Evolutionary conservation across 495 filamentous ascomycete genomes (phyloP).

Genomic region (Hyaloscypha bicolor): DNA sequence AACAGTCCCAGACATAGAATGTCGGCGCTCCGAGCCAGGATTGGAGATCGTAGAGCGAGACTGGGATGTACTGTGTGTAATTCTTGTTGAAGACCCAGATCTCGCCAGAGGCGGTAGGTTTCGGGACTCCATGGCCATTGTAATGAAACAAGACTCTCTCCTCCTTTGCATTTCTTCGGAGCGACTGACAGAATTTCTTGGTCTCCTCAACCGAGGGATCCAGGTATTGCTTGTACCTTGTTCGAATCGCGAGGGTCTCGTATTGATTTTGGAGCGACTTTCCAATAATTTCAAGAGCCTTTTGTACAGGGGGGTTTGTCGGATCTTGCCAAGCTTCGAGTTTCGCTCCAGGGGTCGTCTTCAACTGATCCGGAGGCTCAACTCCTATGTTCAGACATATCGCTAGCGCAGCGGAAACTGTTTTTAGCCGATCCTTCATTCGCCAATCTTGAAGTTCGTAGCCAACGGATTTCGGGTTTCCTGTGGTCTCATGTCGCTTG

Average conservation of each 20-base stretch:
- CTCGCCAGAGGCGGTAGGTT: constrained; percentile 92
- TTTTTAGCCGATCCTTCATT: constrained; percentile 95
- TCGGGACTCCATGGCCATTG: constrained; percentile 97
- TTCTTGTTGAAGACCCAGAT: constrained; percentile 99
- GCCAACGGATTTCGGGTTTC: constrained; percentile 68
- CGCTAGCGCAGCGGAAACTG: constrained; percentile 89
- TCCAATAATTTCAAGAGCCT: constrained; percentile 90
- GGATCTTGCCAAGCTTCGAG: constrained; percentile 98
- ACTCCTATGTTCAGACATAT: constrained; percentile 97
- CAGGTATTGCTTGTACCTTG: constrained; percentile 93
- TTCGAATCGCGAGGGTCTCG: constrained; percentile 89
- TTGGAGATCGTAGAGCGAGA: constrained; percentile 94
- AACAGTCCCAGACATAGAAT: constrained; percentile 96
- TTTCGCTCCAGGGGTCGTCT: constrained; percentile 89
- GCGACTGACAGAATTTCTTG: constrained; percentile 88
- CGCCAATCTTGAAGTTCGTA: constrained; percentile 86
- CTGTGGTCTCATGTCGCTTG: constrained; percentile 95
- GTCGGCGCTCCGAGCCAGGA: constrained; percentile 94
- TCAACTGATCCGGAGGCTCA: constrained; percentile 92
- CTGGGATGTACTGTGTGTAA: constrained; percentile 98
- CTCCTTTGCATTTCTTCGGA: constrained; percentile 90
- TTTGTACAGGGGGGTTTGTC: constrained; percentile 73
- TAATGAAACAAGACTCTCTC: constrained; percentile 96
- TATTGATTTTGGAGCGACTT: constrained; percentile 95
- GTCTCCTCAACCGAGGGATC: constrained; percentile 97